These are phyloP conservation scores for Pyrenophora tritici-repentis DNA, from an alignment of 2,329 filamentous ascomycete species.

Conservation along the genomic window DNA sequence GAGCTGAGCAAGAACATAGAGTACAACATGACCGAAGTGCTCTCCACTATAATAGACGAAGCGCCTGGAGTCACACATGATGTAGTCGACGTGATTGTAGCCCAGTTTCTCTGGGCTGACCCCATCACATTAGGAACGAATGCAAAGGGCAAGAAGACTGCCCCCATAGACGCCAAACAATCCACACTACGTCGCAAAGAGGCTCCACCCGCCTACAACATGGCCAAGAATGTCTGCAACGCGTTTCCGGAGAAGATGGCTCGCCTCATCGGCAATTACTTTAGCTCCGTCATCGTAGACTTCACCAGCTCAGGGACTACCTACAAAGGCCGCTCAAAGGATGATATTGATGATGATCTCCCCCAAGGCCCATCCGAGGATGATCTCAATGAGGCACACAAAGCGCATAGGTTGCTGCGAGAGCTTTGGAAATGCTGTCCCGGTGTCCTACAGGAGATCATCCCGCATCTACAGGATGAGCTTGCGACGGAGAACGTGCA, in stretches of 20 bases:
- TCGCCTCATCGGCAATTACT: conserved; percentile 91
- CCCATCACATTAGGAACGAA: conserved; percentile 59
- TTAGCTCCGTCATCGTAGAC: conserved; percentile 94
- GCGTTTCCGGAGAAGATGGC: conserved; percentile 91
- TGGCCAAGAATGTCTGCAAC: conserved; percentile 94
- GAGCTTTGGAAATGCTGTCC: conserved; percentile 95
- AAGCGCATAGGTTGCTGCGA: conserved; percentile 85
- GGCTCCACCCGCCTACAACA: conserved; percentile 89
- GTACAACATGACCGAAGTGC: conserved; percentile 84
- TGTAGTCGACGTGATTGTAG: conserved; percentile 90
- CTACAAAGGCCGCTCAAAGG: conserved; percentile 37
- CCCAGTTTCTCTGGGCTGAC: conserved; percentile 90
- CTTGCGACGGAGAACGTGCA: conserved; percentile 87
- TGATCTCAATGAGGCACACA: conserved; percentile 83
- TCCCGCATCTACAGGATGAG: conserved; percentile 92
- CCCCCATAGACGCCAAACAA: conserved; percentile 71
- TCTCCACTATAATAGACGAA: conserved; percentile 87
- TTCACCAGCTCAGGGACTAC: conserved; percentile 57
- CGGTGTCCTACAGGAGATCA: conserved; percentile 85
- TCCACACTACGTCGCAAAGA: conserved; percentile 84
- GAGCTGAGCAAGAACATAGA: conserved; percentile 91
- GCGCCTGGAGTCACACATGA: conserved; percentile 74
- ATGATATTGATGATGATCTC: conserved; percentile 52
- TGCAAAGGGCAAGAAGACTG: conserved; percentile 58
- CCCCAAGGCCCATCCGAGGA: conserved; percentile 73